Percentiles rank a stretch among this genome's conserved stretches.
These are phyloP conservation scores for Mucor irregularis DNA, from an alignment of 371 early-diverging fungal species.

Conservation along the genomic window DNA sequence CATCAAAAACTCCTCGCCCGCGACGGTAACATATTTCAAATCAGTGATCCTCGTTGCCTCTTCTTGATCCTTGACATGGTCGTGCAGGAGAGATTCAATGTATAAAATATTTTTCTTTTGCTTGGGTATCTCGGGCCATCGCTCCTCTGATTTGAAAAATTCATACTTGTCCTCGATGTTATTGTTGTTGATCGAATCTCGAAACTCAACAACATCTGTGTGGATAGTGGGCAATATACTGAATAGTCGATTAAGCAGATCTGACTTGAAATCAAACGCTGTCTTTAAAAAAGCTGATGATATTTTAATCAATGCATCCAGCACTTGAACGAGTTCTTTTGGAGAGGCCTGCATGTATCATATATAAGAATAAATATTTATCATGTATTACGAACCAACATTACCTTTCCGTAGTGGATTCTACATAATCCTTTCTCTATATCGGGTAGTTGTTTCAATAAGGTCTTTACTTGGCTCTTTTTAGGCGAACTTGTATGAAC, in stretches of 20 bases:
- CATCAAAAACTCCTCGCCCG: slow-evolving; percentile 53
- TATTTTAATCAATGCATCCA: slow-evolving; percentile 54
- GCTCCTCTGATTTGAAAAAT: slow-evolving; percentile 51
- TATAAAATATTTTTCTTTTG: slow-evolving; percentile 44
- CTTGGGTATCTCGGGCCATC: slow-evolving; percentile 57
- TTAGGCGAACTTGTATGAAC: slow-evolving; percentile 30
- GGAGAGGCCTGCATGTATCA: slow-evolving; percentile 49
- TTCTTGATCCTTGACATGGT: slow-evolving; percentile 46
- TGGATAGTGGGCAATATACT: slow-evolving; percentile 41
- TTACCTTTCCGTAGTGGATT: slow-evolving; percentile 69
- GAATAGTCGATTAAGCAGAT: slow-evolving; percentile 37
- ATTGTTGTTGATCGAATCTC: slow-evolving; percentile 4
- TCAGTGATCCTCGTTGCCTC: slow-evolving; percentile 34
- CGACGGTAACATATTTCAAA: slow-evolving; percentile 57
- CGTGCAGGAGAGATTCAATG: slow-evolving; percentile 47
- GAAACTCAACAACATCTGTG: slow-evolving; percentile 34
- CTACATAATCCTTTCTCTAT: slow-evolving; percentile 77
- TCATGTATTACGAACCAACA: no score
- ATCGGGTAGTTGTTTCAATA: slow-evolving; percentile 62
- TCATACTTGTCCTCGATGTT: slow-evolving; percentile 30
- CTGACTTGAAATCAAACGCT: slow-evolving; percentile 32
- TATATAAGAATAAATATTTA: neutral
- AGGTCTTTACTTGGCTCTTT: slow-evolving; percentile 18
- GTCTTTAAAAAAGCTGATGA: slow-evolving; percentile 25
- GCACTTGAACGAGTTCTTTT: slow-evolving; percentile 56